Conservation (phyloP, 495 filamentous ascomycete genomes). For the Penicillium paradoxum region DNA sequence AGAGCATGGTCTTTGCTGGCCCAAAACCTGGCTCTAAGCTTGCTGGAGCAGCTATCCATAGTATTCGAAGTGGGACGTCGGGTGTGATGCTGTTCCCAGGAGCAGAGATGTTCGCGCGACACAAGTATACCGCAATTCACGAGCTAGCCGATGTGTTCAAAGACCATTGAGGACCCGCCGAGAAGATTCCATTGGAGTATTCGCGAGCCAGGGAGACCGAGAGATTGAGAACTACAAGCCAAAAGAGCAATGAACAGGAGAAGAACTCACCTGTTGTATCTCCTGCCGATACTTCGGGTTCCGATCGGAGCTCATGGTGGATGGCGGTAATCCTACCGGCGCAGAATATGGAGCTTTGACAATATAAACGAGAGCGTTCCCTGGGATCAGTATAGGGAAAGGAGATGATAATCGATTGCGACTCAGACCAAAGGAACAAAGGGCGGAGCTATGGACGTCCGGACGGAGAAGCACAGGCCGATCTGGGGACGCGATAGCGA, state of each 20-base stretch:
- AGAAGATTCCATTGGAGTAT: neutral
- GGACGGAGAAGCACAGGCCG: neutral
- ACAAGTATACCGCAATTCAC: neutral
- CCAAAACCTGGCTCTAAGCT: neutral
- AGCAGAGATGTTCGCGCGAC: neutral
- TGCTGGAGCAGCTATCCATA: neutral
- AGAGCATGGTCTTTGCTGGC: neutral
- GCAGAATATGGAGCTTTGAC: neutral
- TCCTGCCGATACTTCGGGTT: conserved; percentile 88
- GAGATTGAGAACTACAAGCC: neutral
- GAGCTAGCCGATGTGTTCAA: neutral
- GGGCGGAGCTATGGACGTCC: neutral
- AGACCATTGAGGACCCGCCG: neutral
- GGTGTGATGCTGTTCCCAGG: neutral
- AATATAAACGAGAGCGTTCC: neutral
- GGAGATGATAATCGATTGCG: no score
- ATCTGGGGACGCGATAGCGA: neutral
- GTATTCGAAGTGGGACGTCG: no score
- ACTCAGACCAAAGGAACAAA: neutral
- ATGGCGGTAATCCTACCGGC: neutral
- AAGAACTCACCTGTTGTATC: conserved; percentile 75
- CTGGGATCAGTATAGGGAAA: neutral
- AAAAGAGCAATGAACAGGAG: neutral
- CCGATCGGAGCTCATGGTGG: conserved; percentile 37
- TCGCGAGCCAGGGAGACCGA: conserved; percentile 1